Conservation (phyloP, 306 rosid genomes). For the Aeschynomene evenia region DNA sequence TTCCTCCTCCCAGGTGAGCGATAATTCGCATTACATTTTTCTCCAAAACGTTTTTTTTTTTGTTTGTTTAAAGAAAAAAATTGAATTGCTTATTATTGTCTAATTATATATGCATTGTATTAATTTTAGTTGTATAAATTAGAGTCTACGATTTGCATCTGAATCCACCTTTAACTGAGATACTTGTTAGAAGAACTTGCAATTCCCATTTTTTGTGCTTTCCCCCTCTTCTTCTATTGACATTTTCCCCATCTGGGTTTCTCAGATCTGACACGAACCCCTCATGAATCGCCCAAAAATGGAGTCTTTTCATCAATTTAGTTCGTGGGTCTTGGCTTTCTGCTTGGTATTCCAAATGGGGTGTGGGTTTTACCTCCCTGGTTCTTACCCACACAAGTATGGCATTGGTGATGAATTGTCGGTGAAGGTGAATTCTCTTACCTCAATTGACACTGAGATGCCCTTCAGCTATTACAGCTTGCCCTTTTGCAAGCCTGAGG, state of each 20-base stretch:
- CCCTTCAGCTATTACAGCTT: constrained; percentile 91
- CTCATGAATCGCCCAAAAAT: constrained; percentile 37
- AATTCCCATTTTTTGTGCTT: neutral
- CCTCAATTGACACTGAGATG: constrained; percentile 89
- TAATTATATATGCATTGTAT: neutral
- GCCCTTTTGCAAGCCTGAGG: constrained; percentile 75
- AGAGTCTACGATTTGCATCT: neutral
- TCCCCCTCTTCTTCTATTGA: neutral
- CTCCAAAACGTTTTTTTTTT: neutral
- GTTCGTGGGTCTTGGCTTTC: constrained; percentile 50
- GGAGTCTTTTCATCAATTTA: constrained; percentile 52
- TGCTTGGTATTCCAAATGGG: constrained; percentile 59
- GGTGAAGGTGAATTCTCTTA: constrained; percentile 88
- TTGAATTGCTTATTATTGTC: neutral
- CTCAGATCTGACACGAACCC: constrained; percentile 66
- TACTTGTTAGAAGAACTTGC: neutral
- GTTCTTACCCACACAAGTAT: constrained; percentile 85
- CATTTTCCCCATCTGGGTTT: constrained; percentile 40
- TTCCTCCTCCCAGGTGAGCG: constrained; percentile 40
- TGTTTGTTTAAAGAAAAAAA: too few species aligned
- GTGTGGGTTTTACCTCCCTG: constrained; percentile 81
- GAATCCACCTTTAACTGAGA: constrained; percentile 23
- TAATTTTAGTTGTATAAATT: neutral
- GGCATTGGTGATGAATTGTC: constrained; percentile 49
- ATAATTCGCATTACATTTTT: neutral